Base-by-base conservation (phyloP, 1,284 basidiomycete species). In the Caloboletus inedulis region DNA sequence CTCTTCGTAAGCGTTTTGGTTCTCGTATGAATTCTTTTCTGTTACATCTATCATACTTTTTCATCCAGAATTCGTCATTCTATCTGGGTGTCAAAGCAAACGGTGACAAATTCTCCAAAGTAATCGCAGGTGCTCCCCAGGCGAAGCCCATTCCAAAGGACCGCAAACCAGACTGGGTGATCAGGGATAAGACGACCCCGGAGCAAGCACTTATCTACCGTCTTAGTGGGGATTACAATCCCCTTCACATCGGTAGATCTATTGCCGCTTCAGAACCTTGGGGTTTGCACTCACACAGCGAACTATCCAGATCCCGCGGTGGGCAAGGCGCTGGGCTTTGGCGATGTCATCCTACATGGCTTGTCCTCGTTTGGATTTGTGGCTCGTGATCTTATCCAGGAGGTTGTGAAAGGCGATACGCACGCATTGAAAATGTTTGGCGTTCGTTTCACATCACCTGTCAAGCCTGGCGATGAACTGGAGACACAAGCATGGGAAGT, bases 161-260 rank as follows among this genome's bases (percentile, higher is more conserved):
- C 68, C 78, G 81, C 54, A 78, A 80, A 54, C 80, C 90, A 1
- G 84, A 89, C 65, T 84, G 80, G 75, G 76, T 84, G 36, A 75
- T 89, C 47, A 74, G 73, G 40, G 89, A 92, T 54, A 73, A 81
- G 66, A 91, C 88, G 1, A 77, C 81, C 2, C 76, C 80, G 3
- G 87, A 91, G 59, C 90, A 92, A 69, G 90, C 91, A 0, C 70
- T 87, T 45, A 57, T 87, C 47, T 92, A 90, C 74, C 83, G 90
- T 25, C 79, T 93, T 33, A 88, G 84, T 52, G 90, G 89, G 2
- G 90, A 92, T 70, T 93, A 91, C 70, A 92, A 93, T 69, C 85
- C 87, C 18, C 76, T 93, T 12, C 91, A 93, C 69, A 87, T 92
- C 55, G 87, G 87, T 89, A 48, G 43, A 75, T 19, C 36, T 30